Conservation (phyloP, 2,329 filamentous ascomycete genomes). For the Microdochium nivale region DNA sequence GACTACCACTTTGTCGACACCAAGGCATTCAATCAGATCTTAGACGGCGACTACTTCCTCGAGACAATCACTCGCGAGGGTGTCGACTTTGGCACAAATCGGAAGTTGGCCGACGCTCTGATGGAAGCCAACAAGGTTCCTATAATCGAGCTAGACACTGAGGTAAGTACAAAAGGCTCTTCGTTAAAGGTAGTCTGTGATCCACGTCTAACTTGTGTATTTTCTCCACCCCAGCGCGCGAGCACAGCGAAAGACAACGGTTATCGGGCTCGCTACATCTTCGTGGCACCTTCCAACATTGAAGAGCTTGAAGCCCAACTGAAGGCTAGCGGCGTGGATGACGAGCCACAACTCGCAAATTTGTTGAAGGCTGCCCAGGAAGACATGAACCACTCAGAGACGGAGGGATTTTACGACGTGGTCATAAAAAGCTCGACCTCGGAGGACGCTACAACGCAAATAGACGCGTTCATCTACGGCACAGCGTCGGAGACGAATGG, state of each 20-base stretch:
- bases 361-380: conserved; percentile 28
- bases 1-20: conserved; percentile 48
- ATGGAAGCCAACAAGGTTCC: conserved; percentile 50
- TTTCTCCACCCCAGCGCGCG: neutral
- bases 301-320: conserved; percentile 31
- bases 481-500: neutral
- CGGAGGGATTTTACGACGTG: conserved; percentile 39
- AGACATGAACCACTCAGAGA: conserved; percentile 33
- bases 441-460: conserved; percentile 36
- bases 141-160: conserved; percentile 41
- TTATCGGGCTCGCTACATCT: conserved; percentile 46
- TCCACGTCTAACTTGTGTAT: neutral
- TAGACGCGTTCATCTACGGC: conserved; percentile 41
- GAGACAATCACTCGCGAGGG: conserved; percentile 44
- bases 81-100: conserved; percentile 47
- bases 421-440: conserved; percentile 42
- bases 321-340: conserved; percentile 29
- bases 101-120: conserved; percentile 41
- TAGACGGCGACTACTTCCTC: conserved; percentile 51
- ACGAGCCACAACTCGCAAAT: conserved; percentile 34
- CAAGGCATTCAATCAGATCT: conserved; percentile 46
- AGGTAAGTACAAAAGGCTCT: conserved; percentile 30
- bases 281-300: conserved; percentile 35
- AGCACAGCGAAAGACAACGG: conserved; percentile 41
- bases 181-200: neutral